Percentiles rank a stretch among this genome's conserved stretches.
Evolutionary conservation across 345 rosid species (phyloP).

Genomic region (Camelina neglecta): DNA sequence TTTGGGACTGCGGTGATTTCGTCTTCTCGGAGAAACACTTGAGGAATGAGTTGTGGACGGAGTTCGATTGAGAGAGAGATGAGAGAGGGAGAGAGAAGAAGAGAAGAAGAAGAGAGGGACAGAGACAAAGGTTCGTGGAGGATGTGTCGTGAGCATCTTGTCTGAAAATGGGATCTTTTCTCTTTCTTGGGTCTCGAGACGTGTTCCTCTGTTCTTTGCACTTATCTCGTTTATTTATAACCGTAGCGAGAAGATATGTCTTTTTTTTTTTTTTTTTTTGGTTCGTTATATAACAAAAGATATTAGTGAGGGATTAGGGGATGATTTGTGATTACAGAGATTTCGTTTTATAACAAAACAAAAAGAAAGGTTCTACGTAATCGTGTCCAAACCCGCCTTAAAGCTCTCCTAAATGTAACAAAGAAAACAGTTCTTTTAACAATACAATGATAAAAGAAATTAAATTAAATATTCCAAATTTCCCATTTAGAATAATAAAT

Average conservation of each 20-base stretch:
- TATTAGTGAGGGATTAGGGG: too few relatives aligned
- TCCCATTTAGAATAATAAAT: too few relatives aligned
- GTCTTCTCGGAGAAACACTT: constrained; percentile 50
- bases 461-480: not conserved
- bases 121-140: not conserved
- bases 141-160: constrained; percentile 28
- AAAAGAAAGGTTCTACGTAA: too few relatives aligned
- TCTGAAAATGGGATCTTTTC: not conserved
- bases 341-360: not conserved
- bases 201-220: constrained; percentile 22
- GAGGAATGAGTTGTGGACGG: constrained; percentile 49
- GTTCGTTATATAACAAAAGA: not conserved
- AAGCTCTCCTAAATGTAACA: too few relatives aligned
- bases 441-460: not conserved
- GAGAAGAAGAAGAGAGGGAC: constrained; percentile 6
- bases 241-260: constrained; percentile 15
- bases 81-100: constrained; percentile 24
- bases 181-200: constrained; percentile 8
- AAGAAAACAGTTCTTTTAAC: too few relatives aligned
- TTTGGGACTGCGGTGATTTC: constrained; percentile 25
- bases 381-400: too few relatives aligned
- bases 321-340: not conserved
- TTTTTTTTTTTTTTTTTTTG: not conserved
- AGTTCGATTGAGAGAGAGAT: constrained; percentile 26
- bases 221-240: constrained; percentile 37